phyloP scores from a whole-genome alignment of 2,329 filamentous ascomycete species.

The Sporothrix luriei region DNA sequence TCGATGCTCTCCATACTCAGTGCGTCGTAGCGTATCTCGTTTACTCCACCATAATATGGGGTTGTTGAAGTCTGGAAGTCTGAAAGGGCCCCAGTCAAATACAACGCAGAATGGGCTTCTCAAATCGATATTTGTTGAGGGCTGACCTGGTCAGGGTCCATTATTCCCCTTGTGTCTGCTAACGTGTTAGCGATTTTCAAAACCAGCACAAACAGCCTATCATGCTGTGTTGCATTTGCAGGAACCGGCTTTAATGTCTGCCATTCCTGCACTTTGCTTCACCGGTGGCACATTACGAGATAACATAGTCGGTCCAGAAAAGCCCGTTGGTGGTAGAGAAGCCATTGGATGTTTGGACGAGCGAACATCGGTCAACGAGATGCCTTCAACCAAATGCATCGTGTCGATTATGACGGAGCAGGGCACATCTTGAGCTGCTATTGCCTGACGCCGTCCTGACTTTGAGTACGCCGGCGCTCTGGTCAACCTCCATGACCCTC shows the following conservation, averaged over 20 bases:
- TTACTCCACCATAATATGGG: conserved; percentile 16
- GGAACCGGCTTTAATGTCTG: neutral
- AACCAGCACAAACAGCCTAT: conserved; percentile 10
- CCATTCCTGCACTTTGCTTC: neutral
- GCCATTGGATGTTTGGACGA: neutral
- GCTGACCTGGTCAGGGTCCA: conserved; percentile 13
- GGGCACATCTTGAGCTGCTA: neutral
- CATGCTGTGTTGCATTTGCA: neutral
- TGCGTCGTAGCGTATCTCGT: neutral
- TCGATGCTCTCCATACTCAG: conserved; percentile 6
- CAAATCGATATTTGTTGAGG: too few relatives aligned
- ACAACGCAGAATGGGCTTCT: too few relatives aligned
- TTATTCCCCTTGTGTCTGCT: neutral
- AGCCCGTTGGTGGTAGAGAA: neutral
- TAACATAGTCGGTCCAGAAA: neutral
- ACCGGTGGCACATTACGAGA: neutral
- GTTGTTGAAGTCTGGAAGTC: conserved; percentile 6
- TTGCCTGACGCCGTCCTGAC: too few relatives aligned
- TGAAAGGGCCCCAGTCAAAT: neutral
- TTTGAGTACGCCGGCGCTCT: too few relatives aligned
- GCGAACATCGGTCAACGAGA: conserved; percentile 16
- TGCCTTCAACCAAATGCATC: neutral
- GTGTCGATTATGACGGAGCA: conserved; percentile 15
- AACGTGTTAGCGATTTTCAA: neutral
- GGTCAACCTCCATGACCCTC: neutral